Base-by-base conservation (phyloP, 495 filamentous ascomycete genomes). In the Aspergillus olivimuriae region DNA sequence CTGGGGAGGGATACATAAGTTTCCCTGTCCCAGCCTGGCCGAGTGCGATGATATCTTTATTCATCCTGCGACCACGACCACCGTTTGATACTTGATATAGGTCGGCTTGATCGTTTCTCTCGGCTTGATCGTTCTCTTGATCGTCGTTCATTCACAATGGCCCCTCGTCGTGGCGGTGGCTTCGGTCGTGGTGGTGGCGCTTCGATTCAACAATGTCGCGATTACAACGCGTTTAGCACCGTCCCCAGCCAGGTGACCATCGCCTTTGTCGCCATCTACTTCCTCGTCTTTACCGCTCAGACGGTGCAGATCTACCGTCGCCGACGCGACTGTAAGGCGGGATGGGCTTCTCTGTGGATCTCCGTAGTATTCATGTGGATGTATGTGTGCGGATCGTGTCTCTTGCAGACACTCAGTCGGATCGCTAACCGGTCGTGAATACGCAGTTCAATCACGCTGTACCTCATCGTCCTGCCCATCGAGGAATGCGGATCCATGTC, bases 201-300 rank as follows among this genome's bases (percentile, higher is more conserved):
- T 2, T 41, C 39, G 8, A 28, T 11, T 15, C 17, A 15, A n/a
- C 14, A 26, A 16, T 30, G 39, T 19, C 17, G 21, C 16, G 22
- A 28, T 26, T 15, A 38, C 28, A 16, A 34, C 8, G 35, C 35
- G 17, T 41, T 41, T 31, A 15, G 6, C 12, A 4, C 35, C 2
- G 32, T 23, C 0, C 19, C 14, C 2, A 16, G 41, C 7, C 23
- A 32, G 3, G 36, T 53, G 2, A 20, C 34, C 19, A 34, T 57
- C 11, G 47, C 48, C 7, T 57, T 52, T 17, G 32, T 45, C 32
- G 47, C 48, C 12, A 33, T 57, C 20, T 57, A 48, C 46, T 44
- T 52, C 10, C 31, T 57, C 30, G 32, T 28, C 24, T 28, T 6
- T 11, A 6, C 24, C 5, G 24, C 11, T 11, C 24, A 28, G 11